Percentiles rank a stretch among this genome's conserved stretches.
These are phyloP conservation scores for Linnemannia schmuckeri DNA, from an alignment of 192 early-diverging fungal species.

Conservation along the genomic window DNA sequence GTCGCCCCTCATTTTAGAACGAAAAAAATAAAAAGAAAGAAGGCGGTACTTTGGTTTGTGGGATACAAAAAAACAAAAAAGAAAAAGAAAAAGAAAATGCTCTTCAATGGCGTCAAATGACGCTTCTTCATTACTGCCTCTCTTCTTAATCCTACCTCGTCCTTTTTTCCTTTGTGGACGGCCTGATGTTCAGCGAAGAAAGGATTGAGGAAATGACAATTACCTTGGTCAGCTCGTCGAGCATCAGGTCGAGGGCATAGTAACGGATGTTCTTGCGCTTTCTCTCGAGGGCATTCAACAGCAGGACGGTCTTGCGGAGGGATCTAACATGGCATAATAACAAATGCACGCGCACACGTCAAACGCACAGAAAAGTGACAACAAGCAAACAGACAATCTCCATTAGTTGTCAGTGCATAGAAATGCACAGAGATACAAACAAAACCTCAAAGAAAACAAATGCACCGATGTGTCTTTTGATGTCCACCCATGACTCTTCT, in stretches of 20 bases:
- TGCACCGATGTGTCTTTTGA: neutral
- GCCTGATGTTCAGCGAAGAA: neutral
- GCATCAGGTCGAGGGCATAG: constrained; percentile 92
- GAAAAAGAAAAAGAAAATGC: neutral
- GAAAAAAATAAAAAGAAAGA: neutral
- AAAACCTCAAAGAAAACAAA: neutral
- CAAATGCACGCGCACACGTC: neutral
- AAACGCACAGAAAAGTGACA: neutral
- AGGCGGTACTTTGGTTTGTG: neutral
- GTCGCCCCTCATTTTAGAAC: neutral
- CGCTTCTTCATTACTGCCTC: neutral
- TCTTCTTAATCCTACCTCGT: neutral
- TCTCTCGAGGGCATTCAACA: constrained; percentile 81
- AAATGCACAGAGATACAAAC: neutral
- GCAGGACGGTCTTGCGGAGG: constrained; percentile 88
- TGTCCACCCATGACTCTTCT: neutral
- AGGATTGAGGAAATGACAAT: neutral
- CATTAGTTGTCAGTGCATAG: neutral
- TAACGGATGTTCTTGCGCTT: constrained; percentile 77
- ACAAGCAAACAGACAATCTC: neutral
- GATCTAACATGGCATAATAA: constrained; percentile 61
- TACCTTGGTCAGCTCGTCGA: constrained; percentile 74
- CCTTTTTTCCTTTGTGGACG: neutral
- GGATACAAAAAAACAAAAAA: neutral
- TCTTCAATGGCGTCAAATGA: neutral